Evolutionary conservation across 2,329 filamentous ascomycete genomes (phyloP), one percentile per base, ranked within the genome.

Genomic region (Neopestalotiopsis rosae): DNA sequence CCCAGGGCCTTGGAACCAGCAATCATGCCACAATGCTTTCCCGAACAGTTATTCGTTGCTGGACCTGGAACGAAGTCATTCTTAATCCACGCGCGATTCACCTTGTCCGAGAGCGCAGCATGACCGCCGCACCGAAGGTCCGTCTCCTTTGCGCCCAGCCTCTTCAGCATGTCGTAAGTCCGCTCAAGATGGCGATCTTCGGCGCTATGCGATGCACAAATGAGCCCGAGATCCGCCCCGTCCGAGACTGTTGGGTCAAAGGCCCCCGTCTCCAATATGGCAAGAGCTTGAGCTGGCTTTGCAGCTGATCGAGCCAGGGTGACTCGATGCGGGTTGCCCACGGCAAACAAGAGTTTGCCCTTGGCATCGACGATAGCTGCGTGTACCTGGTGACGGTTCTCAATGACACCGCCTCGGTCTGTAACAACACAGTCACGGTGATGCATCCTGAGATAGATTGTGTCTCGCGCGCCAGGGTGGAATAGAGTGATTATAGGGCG

Each of bases 1-100:
- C 78, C 80, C 0, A 86, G 65, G 0, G 79, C 78, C 34, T 74
- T 77, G 0, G 83, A 77, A 1, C 80, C 84, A 0, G 80, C 83
- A 28, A 86, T 72, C 83, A 86, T 86, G 1, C 81, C 84, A 3
- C 76, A 81, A 70, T 86, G 84, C 56, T 86, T 86, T 1, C 83
- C 84, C 0, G 84, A 85, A 69, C 84, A 86, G 68, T 85, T 85
- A 65, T 81, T 86, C 63, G 76, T 79, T 0, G 85, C 73, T 0
- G 75, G 74, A 0, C 79, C 81, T 0, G 83, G 83, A 0, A 68
- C 73, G 59, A 80, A 82, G 1, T 76, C 82, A 0, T 66, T 66
- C 66, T 76, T 80, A 62, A 82, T 79, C 84, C 84, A 86, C 0
- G 61, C 69, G 0, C 74, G 73, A 67, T 84, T 81, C 4, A 85